Conservation (phyloP, 1,139 yeast genomes). For the Geotrichum fermentans region DNA sequence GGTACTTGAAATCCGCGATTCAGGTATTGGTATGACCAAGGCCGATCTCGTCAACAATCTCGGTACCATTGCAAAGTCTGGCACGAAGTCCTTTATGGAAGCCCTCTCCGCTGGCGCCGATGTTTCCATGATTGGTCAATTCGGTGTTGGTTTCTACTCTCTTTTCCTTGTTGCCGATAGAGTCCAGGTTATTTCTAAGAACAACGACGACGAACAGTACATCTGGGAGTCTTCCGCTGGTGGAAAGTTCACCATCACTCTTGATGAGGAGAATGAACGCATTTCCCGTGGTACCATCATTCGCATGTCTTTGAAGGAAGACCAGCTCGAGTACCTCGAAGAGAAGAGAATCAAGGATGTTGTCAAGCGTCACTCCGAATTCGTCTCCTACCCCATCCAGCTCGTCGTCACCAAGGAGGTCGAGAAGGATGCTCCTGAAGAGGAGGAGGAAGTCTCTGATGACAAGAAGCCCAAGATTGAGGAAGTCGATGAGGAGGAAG, state of each 20-base stretch:
- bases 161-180: constrained; percentile 98
- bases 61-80: constrained; percentile 45
- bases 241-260: constrained; percentile 95
- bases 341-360: constrained; percentile 99
- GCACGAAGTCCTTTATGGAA: constrained; percentile 97
- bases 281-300: constrained; percentile 93
- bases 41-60: constrained; percentile 98
- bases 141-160: constrained; percentile 99
- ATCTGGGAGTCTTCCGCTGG: constrained; percentile 99
- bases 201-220: constrained; percentile 99
- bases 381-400: constrained; percentile 98
- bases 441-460: constrained; percentile 54
- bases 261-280: constrained; percentile 78
- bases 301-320: constrained; percentile 97
- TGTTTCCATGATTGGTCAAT: constrained; percentile 99
- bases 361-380: constrained; percentile 98
- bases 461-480: constrained; percentile 67
- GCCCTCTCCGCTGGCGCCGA: constrained; percentile 99
- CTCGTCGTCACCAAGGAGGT: constrained; percentile 97
- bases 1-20: constrained; percentile 94
- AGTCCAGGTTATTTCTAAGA: constrained; percentile 96
- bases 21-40: constrained; percentile 99
- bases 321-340: constrained; percentile 97
- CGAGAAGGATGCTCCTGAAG: constrained; percentile 79
- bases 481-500: constrained; percentile 63